A percentile compares a stretch with the other conserved stretches of the same genome.
Conservation (phyloP, 495 filamentous ascomycete species). For the Cercophora sp. region DNA sequence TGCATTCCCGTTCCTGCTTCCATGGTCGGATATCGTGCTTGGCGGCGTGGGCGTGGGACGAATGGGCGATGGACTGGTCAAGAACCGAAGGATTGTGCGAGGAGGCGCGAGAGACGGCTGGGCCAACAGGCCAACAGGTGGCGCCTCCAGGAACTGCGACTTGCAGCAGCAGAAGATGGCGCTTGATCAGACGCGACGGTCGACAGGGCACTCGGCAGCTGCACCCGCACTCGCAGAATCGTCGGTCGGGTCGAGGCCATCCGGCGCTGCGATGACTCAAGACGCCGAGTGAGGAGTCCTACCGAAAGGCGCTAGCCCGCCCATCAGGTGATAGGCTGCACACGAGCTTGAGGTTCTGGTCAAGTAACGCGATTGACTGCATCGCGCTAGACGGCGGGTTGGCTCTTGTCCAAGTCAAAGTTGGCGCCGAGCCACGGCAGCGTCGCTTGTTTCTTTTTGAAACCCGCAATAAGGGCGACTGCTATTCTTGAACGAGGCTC, state of each 20-base stretch:
- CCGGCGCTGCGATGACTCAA: not conserved
- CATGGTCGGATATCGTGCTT: no score
- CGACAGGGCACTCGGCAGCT: not conserved
- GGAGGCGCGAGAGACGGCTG: no score
- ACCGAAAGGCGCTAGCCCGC: not conserved
- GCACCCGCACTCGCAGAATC: not conserved
- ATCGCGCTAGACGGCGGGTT: not conserved
- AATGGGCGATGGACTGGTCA: no score
- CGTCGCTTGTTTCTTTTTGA: no score
- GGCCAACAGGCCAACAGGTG: no score
- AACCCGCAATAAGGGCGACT: not conserved
- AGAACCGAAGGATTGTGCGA: no score
- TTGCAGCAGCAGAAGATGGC: not conserved
- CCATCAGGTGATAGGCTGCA: not conserved
- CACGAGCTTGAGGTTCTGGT: not conserved
- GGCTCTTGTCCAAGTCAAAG: no score
- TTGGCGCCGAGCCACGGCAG: no score
- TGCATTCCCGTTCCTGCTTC: no score
- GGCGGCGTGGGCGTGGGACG: no score
- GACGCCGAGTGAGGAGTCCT: conserved; percentile 1
- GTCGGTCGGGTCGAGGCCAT: not conserved
- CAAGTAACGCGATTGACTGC: not conserved
- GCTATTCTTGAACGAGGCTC: conserved; percentile 11
- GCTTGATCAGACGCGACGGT: not conserved
- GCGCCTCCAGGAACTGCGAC: no score